Percentiles rank a stretch among this genome's conserved stretches.
These are phyloP conservation scores for Noccaea bulbosa DNA, from an alignment of 345 rosid genomes.

Conservation along the genomic window DNA sequence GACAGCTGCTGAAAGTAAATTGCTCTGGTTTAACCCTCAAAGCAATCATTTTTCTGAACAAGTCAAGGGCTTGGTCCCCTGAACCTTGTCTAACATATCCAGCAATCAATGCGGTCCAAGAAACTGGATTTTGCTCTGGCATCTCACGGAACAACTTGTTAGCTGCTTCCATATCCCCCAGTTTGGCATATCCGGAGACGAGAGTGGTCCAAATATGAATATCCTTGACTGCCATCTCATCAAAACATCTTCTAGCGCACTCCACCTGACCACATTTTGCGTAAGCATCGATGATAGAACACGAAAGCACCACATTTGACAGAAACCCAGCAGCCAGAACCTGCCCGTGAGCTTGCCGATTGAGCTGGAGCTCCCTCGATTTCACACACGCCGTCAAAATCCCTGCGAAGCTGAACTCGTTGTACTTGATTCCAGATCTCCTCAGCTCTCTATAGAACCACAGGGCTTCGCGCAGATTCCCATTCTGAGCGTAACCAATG, in stretches of 20 bases:
- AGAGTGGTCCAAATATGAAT: conserved; percentile 72
- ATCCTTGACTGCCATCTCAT: conserved; percentile 67
- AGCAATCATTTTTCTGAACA: conserved; percentile 60
- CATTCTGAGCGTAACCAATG: conserved; percentile 58
- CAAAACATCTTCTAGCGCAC: conserved; percentile 60
- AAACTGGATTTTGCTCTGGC: conserved; percentile 66
- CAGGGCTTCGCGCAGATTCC: conserved; percentile 49
- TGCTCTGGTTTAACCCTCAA: conserved; percentile 61
- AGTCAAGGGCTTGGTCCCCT: conserved; percentile 52
- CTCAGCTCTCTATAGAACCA: conserved; percentile 63
- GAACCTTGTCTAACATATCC: conserved; percentile 72
- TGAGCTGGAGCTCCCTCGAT: conserved; percentile 49
- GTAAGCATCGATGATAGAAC: conserved; percentile 66
- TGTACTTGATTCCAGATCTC: conserved; percentile 54
- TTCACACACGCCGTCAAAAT: conserved; percentile 66
- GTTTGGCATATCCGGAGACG: conserved; percentile 71
- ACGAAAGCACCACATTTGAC: conserved; percentile 60
- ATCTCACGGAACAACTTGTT: conserved; percentile 56
- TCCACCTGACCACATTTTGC: conserved; percentile 66
- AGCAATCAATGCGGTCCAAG: conserved; percentile 83
- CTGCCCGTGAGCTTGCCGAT: conserved; percentile 79
- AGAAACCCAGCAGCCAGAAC: conserved; percentile 63
- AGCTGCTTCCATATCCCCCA: conserved; percentile 69
- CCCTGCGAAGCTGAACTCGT: conserved; percentile 71
- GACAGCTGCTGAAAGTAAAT: conserved; percentile 77